Evolutionary conservation across 2,329 filamentous ascomycete genomes (phyloP).

Genomic region (Aaosphaeria arxii): DNA sequence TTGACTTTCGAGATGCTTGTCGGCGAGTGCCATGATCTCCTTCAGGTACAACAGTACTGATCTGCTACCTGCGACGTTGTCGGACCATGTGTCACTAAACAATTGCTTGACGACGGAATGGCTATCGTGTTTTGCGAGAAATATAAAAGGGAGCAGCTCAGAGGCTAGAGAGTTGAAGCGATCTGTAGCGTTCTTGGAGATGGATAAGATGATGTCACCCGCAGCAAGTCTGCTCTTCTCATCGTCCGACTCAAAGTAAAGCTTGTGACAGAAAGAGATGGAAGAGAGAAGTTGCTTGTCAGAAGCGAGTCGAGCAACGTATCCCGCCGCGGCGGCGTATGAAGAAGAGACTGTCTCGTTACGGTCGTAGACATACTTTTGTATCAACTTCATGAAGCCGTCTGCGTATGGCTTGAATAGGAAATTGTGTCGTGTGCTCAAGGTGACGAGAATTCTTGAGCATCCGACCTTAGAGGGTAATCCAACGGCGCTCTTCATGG

Average conservation of each 20-base stretch:
- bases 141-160: constrained; percentile 79
- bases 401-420: constrained; percentile 74
- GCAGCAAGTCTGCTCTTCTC: constrained; percentile 71
- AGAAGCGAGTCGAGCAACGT: constrained; percentile 67
- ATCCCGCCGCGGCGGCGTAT: constrained; percentile 83
- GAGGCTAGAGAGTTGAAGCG: constrained; percentile 76
- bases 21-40: constrained; percentile 72
- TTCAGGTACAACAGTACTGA: constrained; percentile 78
- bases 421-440: constrained; percentile 75
- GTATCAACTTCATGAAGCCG: constrained; percentile 71
- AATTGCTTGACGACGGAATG: constrained; percentile 75
- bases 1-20: constrained; percentile 68
- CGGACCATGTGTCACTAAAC: constrained; percentile 84
- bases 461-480: constrained; percentile 94
- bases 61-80: constrained; percentile 82
- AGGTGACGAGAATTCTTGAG: constrained; percentile 76
- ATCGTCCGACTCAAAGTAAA: constrained; percentile 83
- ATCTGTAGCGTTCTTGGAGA: constrained; percentile 85
- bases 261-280: constrained; percentile 56
- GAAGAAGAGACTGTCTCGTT: constrained; percentile 92
- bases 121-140: constrained; percentile 80
- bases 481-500: constrained; percentile 82
- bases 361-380: constrained; percentile 80
- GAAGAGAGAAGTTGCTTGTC: constrained; percentile 57
- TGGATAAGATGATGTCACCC: constrained; percentile 76